A percentile compares a stretch with the other conserved stretches of the same genome.
Conservation (phyloP, 164 flowering plant species). For the Magnolia changhungtana region DNA sequence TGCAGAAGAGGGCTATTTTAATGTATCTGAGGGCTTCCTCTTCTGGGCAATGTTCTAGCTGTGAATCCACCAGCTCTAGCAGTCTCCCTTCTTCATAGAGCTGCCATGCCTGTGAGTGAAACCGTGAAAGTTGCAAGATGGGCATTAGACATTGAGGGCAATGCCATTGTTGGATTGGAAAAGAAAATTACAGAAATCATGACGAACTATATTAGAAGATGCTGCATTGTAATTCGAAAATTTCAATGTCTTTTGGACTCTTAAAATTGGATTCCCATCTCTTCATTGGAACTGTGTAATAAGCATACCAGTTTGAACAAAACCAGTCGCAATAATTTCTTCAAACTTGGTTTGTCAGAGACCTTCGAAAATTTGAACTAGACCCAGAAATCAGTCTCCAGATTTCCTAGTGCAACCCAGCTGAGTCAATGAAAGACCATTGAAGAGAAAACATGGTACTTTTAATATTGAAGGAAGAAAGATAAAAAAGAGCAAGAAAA, state of each 20-base stretch:
- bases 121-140: not conserved
- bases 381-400: not conserved
- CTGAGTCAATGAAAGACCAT: not conserved
- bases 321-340: not conserved
- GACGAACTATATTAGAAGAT: not conserved
- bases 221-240: not conserved
- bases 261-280: not conserved
- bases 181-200: not conserved
- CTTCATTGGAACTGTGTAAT: not conserved
- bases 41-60: constrained; percentile 49
- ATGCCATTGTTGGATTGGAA: not conserved
- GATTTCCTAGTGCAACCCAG: not conserved
- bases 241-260: not conserved
- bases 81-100: constrained; percentile 56
- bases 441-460: not conserved
- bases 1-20: constrained; percentile 79
- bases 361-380: not conserved
- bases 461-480: not conserved
- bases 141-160: not conserved
- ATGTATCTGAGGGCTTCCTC: constrained; percentile 57
- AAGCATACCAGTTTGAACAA: not conserved
- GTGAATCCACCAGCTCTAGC: constrained; percentile 64
- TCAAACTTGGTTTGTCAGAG: not conserved
- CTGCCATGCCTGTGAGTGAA: constrained; percentile 56
- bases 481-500: too few relatives aligned